A percentile compares a stretch with the other conserved stretches of the same genome.
Evolutionary conservation across 106 monocot genomes (phyloP).

Genomic region (Chionographis japonica): DNA sequence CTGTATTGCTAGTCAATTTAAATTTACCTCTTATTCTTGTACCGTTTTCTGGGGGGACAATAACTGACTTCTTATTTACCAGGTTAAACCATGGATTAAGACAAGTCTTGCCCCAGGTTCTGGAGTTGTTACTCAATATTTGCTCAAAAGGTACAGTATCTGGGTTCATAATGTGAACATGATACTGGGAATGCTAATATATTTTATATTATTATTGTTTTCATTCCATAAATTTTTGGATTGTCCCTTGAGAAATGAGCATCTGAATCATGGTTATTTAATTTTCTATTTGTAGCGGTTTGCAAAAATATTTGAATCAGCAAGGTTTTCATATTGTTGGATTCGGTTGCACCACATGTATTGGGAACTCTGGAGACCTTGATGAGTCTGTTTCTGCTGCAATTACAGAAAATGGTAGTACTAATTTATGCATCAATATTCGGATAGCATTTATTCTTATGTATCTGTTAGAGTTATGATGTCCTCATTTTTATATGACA

Average conservation of each 20-base stretch:
- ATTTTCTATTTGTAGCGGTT: conserved; percentile 27
- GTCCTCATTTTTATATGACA: conserved; percentile 1
- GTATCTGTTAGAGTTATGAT: background rate
- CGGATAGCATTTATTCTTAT: background rate
- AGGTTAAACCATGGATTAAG: conserved; percentile 85
- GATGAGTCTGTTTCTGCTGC: conserved; percentile 58
- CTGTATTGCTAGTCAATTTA: background rate
- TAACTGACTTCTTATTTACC: conserved; percentile 7
- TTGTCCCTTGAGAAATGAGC: too few relatives aligned
- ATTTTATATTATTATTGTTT: too few relatives aligned
- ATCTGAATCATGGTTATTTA: too few relatives aligned
- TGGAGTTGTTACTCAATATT: conserved; percentile 85
- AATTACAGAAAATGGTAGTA: conserved; percentile 57
- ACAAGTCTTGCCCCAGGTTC: conserved; percentile 89
- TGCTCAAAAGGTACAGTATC: conserved; percentile 46
- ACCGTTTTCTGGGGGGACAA: background rate
- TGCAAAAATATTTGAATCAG: conserved; percentile 64
- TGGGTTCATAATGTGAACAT: background rate
- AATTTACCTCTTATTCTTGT: background rate
- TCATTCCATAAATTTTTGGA: too few relatives aligned
- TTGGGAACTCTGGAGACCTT: conserved; percentile 75
- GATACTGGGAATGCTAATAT: too few relatives aligned
- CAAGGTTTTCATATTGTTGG: conserved; percentile 71
- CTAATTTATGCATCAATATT: background rate
- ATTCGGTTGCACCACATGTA: conserved; percentile 72